phyloP scores from a whole-genome alignment of 2,329 filamentous ascomycete genomes.

The Apiospora marii region DNA sequence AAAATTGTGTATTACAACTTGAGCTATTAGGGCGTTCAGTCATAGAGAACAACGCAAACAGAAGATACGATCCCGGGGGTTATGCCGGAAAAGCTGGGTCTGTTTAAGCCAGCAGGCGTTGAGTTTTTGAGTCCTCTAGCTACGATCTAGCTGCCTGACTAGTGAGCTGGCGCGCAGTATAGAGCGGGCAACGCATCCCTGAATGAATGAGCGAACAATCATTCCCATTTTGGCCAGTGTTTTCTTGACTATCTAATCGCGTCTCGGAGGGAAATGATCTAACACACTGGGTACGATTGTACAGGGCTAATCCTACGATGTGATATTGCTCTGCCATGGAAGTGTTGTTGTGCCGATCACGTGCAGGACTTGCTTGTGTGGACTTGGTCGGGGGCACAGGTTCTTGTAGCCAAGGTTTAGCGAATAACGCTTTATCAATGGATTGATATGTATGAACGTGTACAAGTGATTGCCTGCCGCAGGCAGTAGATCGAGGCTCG shows the following conservation, averaged over 20 bases:
- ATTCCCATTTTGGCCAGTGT: background rate
- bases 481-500: background rate
- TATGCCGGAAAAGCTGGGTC: background rate
- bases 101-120: constrained; percentile 13
- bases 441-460: too few species aligned
- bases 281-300: background rate
- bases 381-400: too few species aligned
- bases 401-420: too few species aligned
- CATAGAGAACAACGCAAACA: background rate
- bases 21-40: background rate
- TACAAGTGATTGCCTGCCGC: background rate
- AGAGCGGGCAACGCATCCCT: background rate
- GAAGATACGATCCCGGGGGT: background rate
- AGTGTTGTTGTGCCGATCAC: background rate
- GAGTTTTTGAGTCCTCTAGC: background rate
- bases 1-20: background rate
- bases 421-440: too few species aligned
- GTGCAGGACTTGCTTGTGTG: background rate
- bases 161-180: background rate
- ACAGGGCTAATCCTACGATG: too few species aligned
- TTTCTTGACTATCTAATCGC: background rate
- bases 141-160: background rate
- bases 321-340: background rate
- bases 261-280: background rate
- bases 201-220: background rate